These are phyloP conservation scores for Cyberlindnera misumaiensis DNA, from an alignment of 805 yeast species.

Conservation along the genomic window DNA sequence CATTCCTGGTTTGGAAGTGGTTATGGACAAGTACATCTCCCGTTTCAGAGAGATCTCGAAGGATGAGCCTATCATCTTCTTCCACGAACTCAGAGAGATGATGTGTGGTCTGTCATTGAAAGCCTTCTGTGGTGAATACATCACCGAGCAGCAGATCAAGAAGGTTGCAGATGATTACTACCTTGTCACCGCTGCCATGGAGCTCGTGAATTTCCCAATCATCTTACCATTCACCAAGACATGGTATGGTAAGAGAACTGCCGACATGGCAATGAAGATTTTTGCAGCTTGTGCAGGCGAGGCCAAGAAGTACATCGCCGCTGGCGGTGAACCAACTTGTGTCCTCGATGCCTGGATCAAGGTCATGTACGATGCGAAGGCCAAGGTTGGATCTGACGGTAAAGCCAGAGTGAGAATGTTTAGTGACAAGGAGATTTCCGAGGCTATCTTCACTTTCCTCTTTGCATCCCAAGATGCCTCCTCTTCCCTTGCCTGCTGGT, in stretches of 20 bases:
- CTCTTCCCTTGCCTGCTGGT: slow-evolving; percentile 95
- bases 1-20: slow-evolving; percentile 75
- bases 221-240: slow-evolving; percentile 94
- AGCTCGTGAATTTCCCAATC: slow-evolving; percentile 95
- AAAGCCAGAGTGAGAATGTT: slow-evolving; percentile 72
- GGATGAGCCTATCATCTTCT: slow-evolving; percentile 67
- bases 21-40: slow-evolving; percentile 78
- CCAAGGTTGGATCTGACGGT: slow-evolving; percentile 42
- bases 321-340: slow-evolving; percentile 76
- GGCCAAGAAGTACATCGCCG: slow-evolving; percentile 75
- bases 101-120: slow-evolving; percentile 90
- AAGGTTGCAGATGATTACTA: slow-evolving; percentile 88
- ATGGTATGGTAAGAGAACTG: slow-evolving; percentile 93
- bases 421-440: slow-evolving; percentile 86
- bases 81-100: slow-evolving; percentile 92
- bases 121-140: slow-evolving; percentile 94
- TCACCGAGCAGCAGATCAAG: slow-evolving; percentile 85
- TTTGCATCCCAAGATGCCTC: slow-evolving; percentile 99
- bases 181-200: slow-evolving; percentile 90
- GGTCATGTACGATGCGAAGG: slow-evolving; percentile 69
- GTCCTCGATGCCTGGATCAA: slow-evolving; percentile 94
- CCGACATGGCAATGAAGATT: slow-evolving; percentile 89
- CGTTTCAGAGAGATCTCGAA: slow-evolving; percentile 51
- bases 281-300: slow-evolving; percentile 83
- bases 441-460: slow-evolving; percentile 91